Evolutionary conservation across 2,329 filamentous ascomycete genomes (phyloP), one percentile per base, ranked within the genome.

Genomic region (Dryadomyces sulphureus): DNA sequence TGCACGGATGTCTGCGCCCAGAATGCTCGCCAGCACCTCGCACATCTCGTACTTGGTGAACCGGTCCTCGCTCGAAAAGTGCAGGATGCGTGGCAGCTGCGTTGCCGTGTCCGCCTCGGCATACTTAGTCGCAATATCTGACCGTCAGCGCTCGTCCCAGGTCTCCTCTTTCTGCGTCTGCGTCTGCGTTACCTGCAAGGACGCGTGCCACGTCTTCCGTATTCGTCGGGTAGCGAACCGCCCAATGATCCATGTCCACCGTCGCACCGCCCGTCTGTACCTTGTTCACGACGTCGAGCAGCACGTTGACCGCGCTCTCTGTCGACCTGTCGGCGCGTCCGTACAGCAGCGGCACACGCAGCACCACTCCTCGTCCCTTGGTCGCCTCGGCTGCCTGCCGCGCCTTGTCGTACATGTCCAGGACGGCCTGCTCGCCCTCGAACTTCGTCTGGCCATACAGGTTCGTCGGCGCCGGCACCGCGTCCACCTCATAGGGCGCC

Each of bases 21-120:
- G 79, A 48, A 94, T 85, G 49, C 87, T 78, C 4, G 78, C 82
- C 57, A 94, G 80, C 9, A 73, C 65, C 63, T 85, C 67, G 60
- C 84, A 89, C 47, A 95, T 94, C 60, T 90, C 79, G 61, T 89
- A 93, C 66, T 94, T 94, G 41, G 88, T 94, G 69, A 81, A 84
- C 53, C 71, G 75, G 54, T 94, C 84, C 62, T 94, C 86, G 40
- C 85, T 87, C 3, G 82, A 85, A 64, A 94, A 94, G 46, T 95
- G 88, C 17, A 94, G 69, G 38, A 88, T 74, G 24, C 59, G 65
- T 0, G 88, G 88, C 35, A 94, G 64, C 16, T 65, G 58, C 11
- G 66, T 60, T 43, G 69, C 64, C 34, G 73, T 66, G 35, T 60
- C 56, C 12, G 67, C 62, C 4, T 59, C 62, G 45, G 82, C 66